Base-by-base conservation (phyloP, 2,329 filamentous ascomycete species). In the Chaetomium sp. region DNA sequence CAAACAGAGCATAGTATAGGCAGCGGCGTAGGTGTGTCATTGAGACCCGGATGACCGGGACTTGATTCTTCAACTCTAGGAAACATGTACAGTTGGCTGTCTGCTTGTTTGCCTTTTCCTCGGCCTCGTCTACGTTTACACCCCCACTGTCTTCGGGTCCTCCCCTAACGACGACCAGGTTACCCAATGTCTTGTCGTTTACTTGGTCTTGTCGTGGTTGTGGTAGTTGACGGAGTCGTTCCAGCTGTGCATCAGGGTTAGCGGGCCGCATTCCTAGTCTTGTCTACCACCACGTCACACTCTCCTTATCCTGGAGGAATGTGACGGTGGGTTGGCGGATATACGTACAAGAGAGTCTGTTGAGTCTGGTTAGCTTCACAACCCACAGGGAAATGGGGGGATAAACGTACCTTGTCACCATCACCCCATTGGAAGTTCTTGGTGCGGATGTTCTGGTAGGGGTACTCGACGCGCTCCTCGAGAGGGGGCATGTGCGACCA, bases 381-480 rank as follows among this genome's bases (percentile, higher is more conserved):
- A 10, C 9, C 8, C 38, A 35, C 12, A 6, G 23, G 29, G 7
- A 25, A 25, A 16, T 1, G 23, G 8, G 23, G 23, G 47, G 42
- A 9, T n/a, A 23, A 25, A 65, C 62, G 51, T 63, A 92, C 91
- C 91, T 98, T 95, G 83, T 99, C 95, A 76, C 95, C 95, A 76
- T 98, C 85, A 71, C 94, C 93, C 91, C 91, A 99, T 75, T 87
- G 88, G 85, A 81, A 99, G 87, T 97, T 97, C 89, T 95, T 97
- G 78, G 87, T 86, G 78, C 95, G 91, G 79, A 99, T 91, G 86
- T 99, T 99, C 87, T 96, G 92, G 88, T 96, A 99, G 66, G 93
- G 83, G 82, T 98, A 99, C 84, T 98, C 92, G 74, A 85, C 81
- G 76, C 91, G 90, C 83, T 99, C 95, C 84, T 96, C 92, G 72